Conservation (phyloP, 371 early-diverging fungal species). For the Mucor ambiguus region DNA sequence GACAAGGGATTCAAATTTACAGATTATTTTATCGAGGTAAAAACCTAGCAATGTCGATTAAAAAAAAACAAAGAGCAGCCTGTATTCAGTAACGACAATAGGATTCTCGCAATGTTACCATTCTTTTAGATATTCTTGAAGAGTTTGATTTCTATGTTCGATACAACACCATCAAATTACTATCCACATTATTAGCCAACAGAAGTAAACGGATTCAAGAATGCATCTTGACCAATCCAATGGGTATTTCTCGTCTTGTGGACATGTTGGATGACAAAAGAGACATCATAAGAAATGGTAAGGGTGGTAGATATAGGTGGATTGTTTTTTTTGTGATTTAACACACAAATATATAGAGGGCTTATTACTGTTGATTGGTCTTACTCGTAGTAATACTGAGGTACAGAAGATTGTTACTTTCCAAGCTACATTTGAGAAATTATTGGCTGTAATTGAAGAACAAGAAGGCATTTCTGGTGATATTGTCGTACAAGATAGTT, state of each 20-base stretch:
- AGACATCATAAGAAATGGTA: conserved; percentile 95
- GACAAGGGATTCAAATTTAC: conserved; percentile 52
- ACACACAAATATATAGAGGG: conserved; percentile 69
- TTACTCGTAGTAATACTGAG: conserved; percentile 91
- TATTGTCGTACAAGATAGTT: conserved; percentile 95
- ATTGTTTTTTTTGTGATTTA: background rate
- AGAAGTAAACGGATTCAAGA: conserved; percentile 76
- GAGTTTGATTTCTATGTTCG: conserved; percentile 94
- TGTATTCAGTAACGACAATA: conserved; percentile 22
- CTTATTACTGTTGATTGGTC: conserved; percentile 81
- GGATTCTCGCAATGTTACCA: conserved; percentile 76
- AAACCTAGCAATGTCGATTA: background rate
- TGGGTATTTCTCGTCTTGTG: conserved; percentile 90
- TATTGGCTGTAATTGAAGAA: conserved; percentile 84
- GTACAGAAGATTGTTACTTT: conserved; percentile 98
- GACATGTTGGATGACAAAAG: conserved; percentile 90
- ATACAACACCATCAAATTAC: conserved; percentile 84
- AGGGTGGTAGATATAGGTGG: background rate
- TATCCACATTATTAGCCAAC: conserved; percentile 74
- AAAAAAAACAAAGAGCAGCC: background rate
- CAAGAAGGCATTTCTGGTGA: conserved; percentile 94
- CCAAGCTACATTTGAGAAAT: conserved; percentile 93
- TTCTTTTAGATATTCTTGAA: conserved; percentile 83
- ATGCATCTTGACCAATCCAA: conserved; percentile 84
- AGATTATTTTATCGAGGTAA: conserved; percentile 55